Evolutionary conservation across 2,329 filamentous ascomycete genomes (phyloP).

Genomic region (Aspergillus tamarii): DNA sequence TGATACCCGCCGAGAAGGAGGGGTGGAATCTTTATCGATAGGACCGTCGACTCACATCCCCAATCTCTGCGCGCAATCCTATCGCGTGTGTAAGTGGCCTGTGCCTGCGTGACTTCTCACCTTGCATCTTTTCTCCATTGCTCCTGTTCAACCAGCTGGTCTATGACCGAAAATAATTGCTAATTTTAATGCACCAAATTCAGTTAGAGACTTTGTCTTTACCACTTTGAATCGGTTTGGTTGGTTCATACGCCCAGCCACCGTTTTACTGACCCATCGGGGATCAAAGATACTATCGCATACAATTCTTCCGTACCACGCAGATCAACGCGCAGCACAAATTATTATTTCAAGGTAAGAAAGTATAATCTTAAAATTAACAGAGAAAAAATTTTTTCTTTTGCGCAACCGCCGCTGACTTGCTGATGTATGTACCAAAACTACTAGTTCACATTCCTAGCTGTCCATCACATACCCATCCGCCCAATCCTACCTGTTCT

Average conservation of each 20-base stretch:
- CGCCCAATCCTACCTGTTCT: conserved; percentile 20
- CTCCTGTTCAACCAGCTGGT: conserved; percentile 8
- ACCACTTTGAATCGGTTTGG: conserved; percentile 4
- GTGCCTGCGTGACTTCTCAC: conserved; percentile 32
- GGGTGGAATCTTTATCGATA: conserved; percentile 37
- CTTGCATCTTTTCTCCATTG: conserved; percentile 11
- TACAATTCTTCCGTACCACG: conserved; percentile 14
- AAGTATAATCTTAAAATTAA: conserved; percentile 4
- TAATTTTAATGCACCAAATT: conserved; percentile 10
- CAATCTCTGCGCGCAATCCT: conserved; percentile 9
- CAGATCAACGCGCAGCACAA: conserved; percentile 20
- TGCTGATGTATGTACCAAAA: conserved; percentile 14
- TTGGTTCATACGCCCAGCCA: conserved; percentile 28
- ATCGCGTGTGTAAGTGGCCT: conserved; percentile 25
- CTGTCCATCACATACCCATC: conserved; percentile 22
- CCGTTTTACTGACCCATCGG: conserved; percentile 18
- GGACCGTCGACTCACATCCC: conserved; percentile 22
- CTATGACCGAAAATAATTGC: conserved; percentile 1
- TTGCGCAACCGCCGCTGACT: conserved; percentile 13
- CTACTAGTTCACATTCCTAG: conserved; percentile 26
- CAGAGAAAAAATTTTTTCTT: neutral
- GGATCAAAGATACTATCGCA: conserved; percentile 3
- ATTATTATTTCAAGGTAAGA: conserved; percentile 1
- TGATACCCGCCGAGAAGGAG: conserved; percentile 24
- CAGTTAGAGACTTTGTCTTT: neutral